Conservation (phyloP, 2,329 filamentous ascomycete genomes). For the Orbilia quercus region DNA sequence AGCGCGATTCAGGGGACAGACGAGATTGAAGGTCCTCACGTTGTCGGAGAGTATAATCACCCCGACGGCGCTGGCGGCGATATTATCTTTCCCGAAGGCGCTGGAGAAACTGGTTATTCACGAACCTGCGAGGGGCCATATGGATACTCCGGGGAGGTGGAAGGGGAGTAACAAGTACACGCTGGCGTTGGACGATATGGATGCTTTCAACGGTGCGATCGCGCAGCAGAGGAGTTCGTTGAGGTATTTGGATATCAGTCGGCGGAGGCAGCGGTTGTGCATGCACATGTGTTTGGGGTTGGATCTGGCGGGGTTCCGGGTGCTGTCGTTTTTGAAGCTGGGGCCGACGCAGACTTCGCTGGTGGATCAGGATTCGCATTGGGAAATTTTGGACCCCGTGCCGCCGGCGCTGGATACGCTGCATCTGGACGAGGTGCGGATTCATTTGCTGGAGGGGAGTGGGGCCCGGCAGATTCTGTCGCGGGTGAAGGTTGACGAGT, state of each 20-base stretch:
- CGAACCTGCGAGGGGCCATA: not conserved
- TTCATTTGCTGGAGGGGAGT: not conserved
- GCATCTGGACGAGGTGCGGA: not conserved
- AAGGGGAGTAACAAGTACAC: not conserved
- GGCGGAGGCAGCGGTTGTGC: not conserved
- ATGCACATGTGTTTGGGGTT: not conserved
- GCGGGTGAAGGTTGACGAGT: not conserved
- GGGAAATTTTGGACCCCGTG: conserved; percentile 1
- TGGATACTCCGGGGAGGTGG: not conserved
- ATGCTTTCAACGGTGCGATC: conserved; percentile 1
- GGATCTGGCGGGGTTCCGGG: not conserved
- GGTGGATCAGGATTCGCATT: conserved; percentile 2
- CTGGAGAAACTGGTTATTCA: conserved; percentile 1
- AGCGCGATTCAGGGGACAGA: not conserved
- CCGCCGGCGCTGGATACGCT: conserved; percentile 14
- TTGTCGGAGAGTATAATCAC: conserved; percentile 3
- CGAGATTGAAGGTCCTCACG: conserved; percentile 9
- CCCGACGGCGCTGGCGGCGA: not conserved
- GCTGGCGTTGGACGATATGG: not conserved
- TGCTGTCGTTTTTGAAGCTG: conserved; percentile 2
- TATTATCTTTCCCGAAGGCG: conserved; percentile 15
- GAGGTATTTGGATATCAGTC: not conserved
- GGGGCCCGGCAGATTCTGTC: not conserved
- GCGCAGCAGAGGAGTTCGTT: not conserved
- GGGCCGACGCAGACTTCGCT: not conserved